Evolutionary conservation across 768 basidiomycete species (phyloP).

Genomic region (Lactarius tabidus): DNA sequence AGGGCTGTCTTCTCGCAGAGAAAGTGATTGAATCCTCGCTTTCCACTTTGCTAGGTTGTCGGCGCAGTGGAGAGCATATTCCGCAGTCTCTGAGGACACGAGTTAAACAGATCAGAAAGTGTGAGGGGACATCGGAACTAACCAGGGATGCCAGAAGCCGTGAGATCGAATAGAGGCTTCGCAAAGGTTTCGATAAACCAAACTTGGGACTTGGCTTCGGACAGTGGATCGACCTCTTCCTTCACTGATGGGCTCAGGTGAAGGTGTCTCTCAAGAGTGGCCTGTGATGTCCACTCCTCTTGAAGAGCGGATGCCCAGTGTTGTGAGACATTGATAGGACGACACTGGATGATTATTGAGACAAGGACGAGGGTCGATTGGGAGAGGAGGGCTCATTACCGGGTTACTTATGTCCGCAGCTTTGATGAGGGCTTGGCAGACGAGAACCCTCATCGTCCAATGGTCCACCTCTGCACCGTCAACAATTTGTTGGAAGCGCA

Average conservation of each 20-base stretch:
- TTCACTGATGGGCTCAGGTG: slow-evolving; percentile 59
- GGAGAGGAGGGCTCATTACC: slow-evolving; percentile 46
- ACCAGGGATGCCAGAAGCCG: slow-evolving; percentile 73
- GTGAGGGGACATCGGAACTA: slow-evolving; percentile 28
- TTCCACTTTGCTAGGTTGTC: slow-evolving; percentile 72
- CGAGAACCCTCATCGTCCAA: slow-evolving; percentile 50
- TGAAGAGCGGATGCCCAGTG: slow-evolving; percentile 89
- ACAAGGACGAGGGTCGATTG: neutral
- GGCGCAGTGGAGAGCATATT: slow-evolving; percentile 62
- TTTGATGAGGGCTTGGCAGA: slow-evolving; percentile 92
- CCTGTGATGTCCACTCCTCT: slow-evolving; percentile 89
- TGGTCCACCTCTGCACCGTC: slow-evolving; percentile 38
- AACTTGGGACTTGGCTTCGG: slow-evolving; percentile 79
- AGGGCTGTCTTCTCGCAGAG: slow-evolving; percentile 24
- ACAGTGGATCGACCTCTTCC: slow-evolving; percentile 46
- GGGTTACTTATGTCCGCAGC: slow-evolving; percentile 99
- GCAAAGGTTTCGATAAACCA: slow-evolving; percentile 84
- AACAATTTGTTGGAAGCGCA: slow-evolving; percentile 51
- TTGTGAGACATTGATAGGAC: slow-evolving; percentile 86
- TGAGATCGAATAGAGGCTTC: slow-evolving; percentile 77
- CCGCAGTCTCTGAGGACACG: slow-evolving; percentile 52
- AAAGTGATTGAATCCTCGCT: slow-evolving; percentile 42
- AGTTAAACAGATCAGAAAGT: neutral
- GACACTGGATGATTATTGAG: slow-evolving; percentile 51
- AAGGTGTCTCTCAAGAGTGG: slow-evolving; percentile 76